Conservation (phyloP, 2,329 filamentous ascomycete species). For the Pyrenophora teres region DNA sequence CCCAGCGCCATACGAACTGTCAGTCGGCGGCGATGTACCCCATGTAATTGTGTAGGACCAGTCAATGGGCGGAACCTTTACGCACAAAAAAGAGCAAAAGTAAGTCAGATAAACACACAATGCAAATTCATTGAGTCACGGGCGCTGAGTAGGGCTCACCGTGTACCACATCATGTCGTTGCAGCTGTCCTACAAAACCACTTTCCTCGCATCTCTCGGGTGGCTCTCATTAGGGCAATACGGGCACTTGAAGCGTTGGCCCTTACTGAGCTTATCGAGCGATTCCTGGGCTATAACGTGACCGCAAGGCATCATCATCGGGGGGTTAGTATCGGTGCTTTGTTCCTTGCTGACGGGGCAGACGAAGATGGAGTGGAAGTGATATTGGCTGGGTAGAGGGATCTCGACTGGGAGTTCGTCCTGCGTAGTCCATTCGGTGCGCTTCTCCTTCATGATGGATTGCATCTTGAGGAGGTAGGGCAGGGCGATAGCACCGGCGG, state of each 20-base stretch:
- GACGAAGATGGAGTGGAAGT: constrained; percentile 95
- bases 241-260: constrained; percentile 86
- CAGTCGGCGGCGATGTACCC: too few species aligned
- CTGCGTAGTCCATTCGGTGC: constrained; percentile 91
- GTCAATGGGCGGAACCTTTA: too few species aligned
- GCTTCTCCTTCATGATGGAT: constrained; percentile 82
- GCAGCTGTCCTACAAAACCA: constrained; percentile 33
- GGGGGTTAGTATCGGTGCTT: constrained; percentile 87
- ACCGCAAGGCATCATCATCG: constrained; percentile 95
- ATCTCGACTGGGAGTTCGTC: constrained; percentile 85
- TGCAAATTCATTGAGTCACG: too few species aligned
- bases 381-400: constrained; percentile 65
- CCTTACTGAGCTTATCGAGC: constrained; percentile 78
- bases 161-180: too few species aligned
- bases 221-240: constrained; percentile 90
- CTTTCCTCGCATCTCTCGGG: constrained; percentile 67
- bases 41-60: too few species aligned
- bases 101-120: too few species aligned
- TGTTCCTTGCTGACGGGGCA: constrained; percentile 98
- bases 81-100: too few species aligned
- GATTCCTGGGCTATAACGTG: constrained; percentile 91
- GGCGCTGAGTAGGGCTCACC: too few species aligned
- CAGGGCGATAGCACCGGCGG: constrained; percentile 88
- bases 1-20: too few species aligned
- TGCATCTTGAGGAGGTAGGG: constrained; percentile 88